Evolutionary conservation across 2,329 filamentous ascomycete species (phyloP).

Genomic region (Colletotrichum coccodes): DNA sequence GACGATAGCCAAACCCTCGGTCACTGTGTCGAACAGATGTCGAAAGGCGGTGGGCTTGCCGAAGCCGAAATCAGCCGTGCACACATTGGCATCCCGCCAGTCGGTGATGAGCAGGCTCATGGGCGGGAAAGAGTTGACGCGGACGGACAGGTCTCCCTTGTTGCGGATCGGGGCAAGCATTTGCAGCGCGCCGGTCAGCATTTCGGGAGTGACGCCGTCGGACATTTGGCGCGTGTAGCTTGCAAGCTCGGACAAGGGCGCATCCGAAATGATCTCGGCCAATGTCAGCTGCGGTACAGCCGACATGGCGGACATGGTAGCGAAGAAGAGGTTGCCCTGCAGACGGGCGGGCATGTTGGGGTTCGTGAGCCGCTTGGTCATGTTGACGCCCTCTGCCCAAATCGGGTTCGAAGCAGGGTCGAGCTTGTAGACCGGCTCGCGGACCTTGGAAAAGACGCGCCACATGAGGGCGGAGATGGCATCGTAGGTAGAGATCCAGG

Average conservation of each 20-base stretch:
- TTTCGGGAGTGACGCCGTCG: conserved; percentile 44
- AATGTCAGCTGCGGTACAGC: conserved; percentile 42
- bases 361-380: too few species aligned
- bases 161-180: conserved; percentile 47
- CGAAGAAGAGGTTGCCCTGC: conserved; percentile 48
- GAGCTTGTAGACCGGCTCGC: too few species aligned
- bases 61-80: conserved; percentile 48
- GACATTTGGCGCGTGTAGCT: conserved; percentile 49
- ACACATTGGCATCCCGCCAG: conserved; percentile 44
- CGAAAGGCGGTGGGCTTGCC: conserved; percentile 44
- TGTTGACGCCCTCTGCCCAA: too few species aligned
- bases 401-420: too few species aligned
- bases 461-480: too few species aligned
- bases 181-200: conserved; percentile 41
- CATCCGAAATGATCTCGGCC: conserved; percentile 46
- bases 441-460: too few species aligned
- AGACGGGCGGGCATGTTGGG: too few species aligned
- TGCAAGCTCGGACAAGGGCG: conserved; percentile 46
- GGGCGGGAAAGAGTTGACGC: conserved; percentile 47
- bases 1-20: conserved; percentile 39
- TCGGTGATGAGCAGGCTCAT: conserved; percentile 48
- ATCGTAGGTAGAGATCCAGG: too few species aligned
- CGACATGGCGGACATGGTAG: conserved; percentile 37
- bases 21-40: conserved; percentile 43
- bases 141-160: conserved; percentile 45